Percentiles rank a stretch among this genome's conserved stretches.
Conservation (phyloP, 192 early-diverging fungal species). For the Coemansia sp. region DNA sequence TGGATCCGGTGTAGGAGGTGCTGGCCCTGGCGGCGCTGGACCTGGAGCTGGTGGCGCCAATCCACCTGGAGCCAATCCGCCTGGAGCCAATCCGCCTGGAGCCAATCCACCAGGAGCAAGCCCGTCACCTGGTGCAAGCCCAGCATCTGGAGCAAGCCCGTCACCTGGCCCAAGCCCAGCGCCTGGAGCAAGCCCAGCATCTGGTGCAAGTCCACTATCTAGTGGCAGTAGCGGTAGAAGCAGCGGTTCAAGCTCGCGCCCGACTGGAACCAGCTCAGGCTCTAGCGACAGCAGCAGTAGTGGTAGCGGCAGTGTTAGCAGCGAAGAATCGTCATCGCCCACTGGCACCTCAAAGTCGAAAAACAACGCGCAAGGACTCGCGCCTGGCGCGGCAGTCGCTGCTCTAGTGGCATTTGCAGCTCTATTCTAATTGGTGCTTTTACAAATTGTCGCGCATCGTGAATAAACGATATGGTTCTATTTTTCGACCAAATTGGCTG, state of each 20-base stretch:
- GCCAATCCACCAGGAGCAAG: neutral
- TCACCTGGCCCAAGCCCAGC: neutral
- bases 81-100: neutral
- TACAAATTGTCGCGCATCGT: too few relatives aligned
- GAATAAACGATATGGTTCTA: too few relatives aligned
- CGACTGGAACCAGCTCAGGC: neutral
- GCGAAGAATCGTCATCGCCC: neutral
- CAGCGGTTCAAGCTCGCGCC: neutral
- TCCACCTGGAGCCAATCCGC: too few relatives aligned
- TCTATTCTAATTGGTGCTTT: neutral
- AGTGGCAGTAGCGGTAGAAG: neutral
- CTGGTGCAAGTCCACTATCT: neutral
- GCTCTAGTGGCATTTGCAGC: constrained; percentile 18
- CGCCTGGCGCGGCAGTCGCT: constrained; percentile 5
- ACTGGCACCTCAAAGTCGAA: neutral
- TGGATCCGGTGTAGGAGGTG: too few relatives aligned
- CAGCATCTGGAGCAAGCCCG: neutral
- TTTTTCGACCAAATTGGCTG: too few relatives aligned
- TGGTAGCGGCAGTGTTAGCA: too few relatives aligned
- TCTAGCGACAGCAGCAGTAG: neutral
- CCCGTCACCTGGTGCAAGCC: neutral
- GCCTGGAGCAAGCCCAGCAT: neutral
- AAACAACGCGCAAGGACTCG: neutral
- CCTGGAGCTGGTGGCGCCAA: neutral
- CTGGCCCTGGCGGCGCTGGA: neutral